A percentile compares a stretch with the other conserved stretches of the same genome.
Conservation (phyloP, 495 filamentous ascomycete species). For the Xylaria flabelliformis region DNA sequence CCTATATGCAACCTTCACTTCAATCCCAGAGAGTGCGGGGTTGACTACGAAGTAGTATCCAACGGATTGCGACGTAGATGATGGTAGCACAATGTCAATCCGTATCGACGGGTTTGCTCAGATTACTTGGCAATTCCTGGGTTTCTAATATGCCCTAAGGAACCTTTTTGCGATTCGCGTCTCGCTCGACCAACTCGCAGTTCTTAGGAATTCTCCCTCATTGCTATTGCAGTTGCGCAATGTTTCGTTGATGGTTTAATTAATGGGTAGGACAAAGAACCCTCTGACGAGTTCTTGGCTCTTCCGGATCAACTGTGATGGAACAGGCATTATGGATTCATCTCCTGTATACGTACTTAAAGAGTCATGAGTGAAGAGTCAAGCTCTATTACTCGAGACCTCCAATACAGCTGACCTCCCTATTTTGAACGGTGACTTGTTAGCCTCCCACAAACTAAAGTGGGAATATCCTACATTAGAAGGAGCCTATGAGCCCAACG, state of each 20-base stretch:
- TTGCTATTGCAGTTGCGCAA: too few species aligned
- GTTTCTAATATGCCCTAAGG: neutral
- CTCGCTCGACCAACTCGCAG: constrained; percentile 55
- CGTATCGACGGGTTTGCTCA: constrained; percentile 54
- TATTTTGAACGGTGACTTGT: neutral
- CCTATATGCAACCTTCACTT: constrained; percentile 40
- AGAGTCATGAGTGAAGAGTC: constrained; percentile 59
- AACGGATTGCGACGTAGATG: constrained; percentile 36
- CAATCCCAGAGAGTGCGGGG: constrained; percentile 45
- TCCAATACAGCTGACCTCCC: constrained; percentile 38
- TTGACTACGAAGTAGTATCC: constrained; percentile 46
- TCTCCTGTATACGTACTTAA: constrained; percentile 54
- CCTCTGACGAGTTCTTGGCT: too few species aligned
- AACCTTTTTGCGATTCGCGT: constrained; percentile 42
- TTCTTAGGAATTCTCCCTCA: constrained; percentile 44
- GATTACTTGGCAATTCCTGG: constrained; percentile 24
- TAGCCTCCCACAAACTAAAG: neutral
- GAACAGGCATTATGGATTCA: constrained; percentile 35
- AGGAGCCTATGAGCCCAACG: constrained; percentile 40
- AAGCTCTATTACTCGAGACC: constrained; percentile 55
- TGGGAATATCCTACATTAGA: neutral
- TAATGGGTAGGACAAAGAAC: neutral
- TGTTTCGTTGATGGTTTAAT: neutral
- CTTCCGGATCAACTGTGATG: neutral
- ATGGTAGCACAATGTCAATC: constrained; percentile 41